Base-by-base conservation (phyloP, 371 early-diverging fungal species). In the Zychaea mexicana region DNA sequence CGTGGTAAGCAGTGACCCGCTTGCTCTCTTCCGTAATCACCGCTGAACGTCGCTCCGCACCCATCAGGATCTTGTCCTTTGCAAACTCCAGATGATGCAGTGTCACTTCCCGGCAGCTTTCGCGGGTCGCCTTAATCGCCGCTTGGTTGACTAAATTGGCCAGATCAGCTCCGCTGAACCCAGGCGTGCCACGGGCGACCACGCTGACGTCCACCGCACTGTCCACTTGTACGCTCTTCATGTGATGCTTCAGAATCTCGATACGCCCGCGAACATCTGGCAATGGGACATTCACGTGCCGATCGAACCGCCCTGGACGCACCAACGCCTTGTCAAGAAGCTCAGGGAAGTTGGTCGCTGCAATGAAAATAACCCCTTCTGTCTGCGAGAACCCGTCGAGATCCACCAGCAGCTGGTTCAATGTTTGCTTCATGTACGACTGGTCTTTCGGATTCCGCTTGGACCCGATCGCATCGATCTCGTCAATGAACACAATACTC, bases 401-500 rank as follows among this genome's bases (percentile, higher is more conserved):
- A 64, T 96, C 96, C 19, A 95, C 96, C 38, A 98, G 77, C 45
- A 97, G 83, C 76, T 97, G 97, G 74, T 96, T 97, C 19, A 98
- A 85, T 4, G 96, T 96, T 71, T 95, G 95, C 66, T 94, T 90
- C 90, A 92, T 92, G 68, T 93, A 93, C 1, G 86, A 84, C 68
- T 92, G 92, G 67, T 96, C 97, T 70, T 92, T 92, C 53, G 91
- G 88, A 70, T 88, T 94, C 28, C 97, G 87, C 77, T 94, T 96
- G 58, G 94, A 90, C 17, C 99, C 99, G 63, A 99, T 97, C 0
- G 99, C 96, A 77, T 97, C 98, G 60, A 97, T 81, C 84, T 94
- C 99, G 77, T 99, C 99, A 68, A 99, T 98, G 76, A 99, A 99
- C 17, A 99, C 91, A 60, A 99, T 98, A 68, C 96, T 94, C 5